Evolutionary conservation across 2,329 filamentous ascomycete genomes (phyloP), one percentile per base, ranked within the genome.

Genomic region (Hypoxylon sp.): DNA sequence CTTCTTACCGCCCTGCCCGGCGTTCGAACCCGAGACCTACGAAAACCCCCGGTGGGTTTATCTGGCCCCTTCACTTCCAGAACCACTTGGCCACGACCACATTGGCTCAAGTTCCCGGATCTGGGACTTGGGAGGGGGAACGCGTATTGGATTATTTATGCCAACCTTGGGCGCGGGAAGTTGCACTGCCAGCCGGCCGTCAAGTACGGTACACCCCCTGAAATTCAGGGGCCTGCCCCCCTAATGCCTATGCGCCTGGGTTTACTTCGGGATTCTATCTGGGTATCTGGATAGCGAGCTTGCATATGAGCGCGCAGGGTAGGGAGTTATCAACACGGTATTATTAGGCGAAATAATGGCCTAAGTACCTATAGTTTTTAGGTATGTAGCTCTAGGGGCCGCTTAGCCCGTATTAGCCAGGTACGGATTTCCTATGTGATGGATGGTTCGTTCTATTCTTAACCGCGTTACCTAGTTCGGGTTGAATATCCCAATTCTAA

Each of bases 21-120:
- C n/a, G 9, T 10, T 44, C 39, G 39, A 44, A 44, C 39, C 39
- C 39, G 6, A 9, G 39, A 19, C 39, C 39, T 44, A 44, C 39
- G 39, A 44, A 44, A 44, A 44, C 39, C 39, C 39, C 39, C 39
- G 39, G 39, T n/a, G 39, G 39, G 9, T 44, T 44, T 44, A 19
- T 44, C 39, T 19, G 6, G 17, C 14, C n/a, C 14, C 4, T 44
- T 42, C 39, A 19, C 19, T 3, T 8, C 39, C 14, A n/a, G 39
- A 5, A 44, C n/a, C n/a, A 44, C 39, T 39, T 6, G n/a, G n/a
- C 39, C 39, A 19, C n/a, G 39, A 19, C 39, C 39, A 44, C 10
- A 9, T 44, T 19, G 39, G 39, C 39, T 17, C 5, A n/a, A 3
- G 6, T 8, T 6, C 17, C 39, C 39, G 9, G n/a, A n/a, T 44